phyloP scores from a whole-genome alignment of 163 green algal genomes.

The Scenedesmus sp. region DNA sequence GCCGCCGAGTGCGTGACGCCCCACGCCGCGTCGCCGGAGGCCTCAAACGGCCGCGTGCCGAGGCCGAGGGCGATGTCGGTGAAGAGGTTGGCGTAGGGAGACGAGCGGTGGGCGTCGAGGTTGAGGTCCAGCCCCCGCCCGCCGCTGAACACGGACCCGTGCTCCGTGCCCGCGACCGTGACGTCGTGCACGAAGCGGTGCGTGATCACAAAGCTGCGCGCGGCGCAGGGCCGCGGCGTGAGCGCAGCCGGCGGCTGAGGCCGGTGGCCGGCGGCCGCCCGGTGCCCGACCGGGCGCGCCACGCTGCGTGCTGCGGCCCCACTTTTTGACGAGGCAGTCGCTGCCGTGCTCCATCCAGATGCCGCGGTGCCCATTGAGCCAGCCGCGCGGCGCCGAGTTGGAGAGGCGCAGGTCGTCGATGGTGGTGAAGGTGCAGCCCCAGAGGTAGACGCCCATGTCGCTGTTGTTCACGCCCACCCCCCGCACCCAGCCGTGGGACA shows the following conservation, averaged over 20 bases:
- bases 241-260: too few relatives aligned
- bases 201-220: conserved; percentile 39
- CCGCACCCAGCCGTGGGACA: conserved; percentile 32
- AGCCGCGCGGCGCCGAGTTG: conserved; percentile 2
- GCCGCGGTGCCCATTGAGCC: conserved; percentile 40
- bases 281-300: too few relatives aligned
- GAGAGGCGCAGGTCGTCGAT: conserved; percentile 19
- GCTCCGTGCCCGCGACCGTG: conserved; percentile 28
- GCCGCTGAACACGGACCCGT: conserved; percentile 24
- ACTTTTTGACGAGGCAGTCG: conserved; percentile 37
- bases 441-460: conserved; percentile 44
- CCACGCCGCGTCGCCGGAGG: conserved; percentile 21
- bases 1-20: conserved; percentile 24
- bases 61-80: conserved; percentile 29
- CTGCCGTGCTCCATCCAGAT: conserved; percentile 47
- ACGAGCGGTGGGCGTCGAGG: conserved; percentile 38
- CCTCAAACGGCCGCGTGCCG: conserved; percentile 22
- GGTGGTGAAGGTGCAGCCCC: conserved; percentile 27
- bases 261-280: too few relatives aligned
- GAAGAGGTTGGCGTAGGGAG: conserved; percentile 29
- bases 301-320: not conserved
- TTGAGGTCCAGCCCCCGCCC: conserved; percentile 31
- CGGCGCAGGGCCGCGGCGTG: too few relatives aligned
- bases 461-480: conserved; percentile 20
- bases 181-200: conserved; percentile 41